phyloP scores from a whole-genome alignment of 495 filamentous ascomycete genomes.

The Aspergillus baeticus region DNA sequence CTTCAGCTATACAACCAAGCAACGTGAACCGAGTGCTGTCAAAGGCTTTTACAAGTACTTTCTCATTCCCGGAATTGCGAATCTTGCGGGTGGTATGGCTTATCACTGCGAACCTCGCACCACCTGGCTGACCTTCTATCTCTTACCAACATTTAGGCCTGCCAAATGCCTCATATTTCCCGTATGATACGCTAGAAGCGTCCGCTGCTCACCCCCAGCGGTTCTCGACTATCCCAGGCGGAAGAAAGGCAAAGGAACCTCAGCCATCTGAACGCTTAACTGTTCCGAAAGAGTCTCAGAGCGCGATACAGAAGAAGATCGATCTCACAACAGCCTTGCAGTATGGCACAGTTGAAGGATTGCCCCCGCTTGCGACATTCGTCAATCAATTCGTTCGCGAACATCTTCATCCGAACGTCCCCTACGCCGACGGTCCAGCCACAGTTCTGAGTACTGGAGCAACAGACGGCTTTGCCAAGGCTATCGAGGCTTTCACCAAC shows the following conservation, averaged over 20 bases:
- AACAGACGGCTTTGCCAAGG: constrained; percentile 83
- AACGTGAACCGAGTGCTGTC: constrained; percentile 60
- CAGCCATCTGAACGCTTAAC: constrained; percentile 50
- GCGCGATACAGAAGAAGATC: constrained; percentile 58
- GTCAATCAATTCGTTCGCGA: constrained; percentile 74
- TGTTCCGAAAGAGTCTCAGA: constrained; percentile 64
- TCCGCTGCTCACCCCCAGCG: constrained; percentile 68
- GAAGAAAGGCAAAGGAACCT: constrained; percentile 45
- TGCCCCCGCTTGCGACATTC: constrained; percentile 71
- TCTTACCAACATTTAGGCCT: constrained; percentile 55
- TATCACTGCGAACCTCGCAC: not conserved
- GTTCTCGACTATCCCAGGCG: constrained; percentile 61
- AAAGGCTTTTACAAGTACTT: constrained; percentile 88
- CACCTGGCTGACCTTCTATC: not conserved
- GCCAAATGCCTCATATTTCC: constrained; percentile 78
- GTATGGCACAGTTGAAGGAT: constrained; percentile 77
- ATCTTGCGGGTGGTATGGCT: constrained; percentile 80
- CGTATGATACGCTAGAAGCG: constrained; percentile 88
- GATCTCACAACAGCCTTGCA: constrained; percentile 82
- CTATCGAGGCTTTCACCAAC: constrained; percentile 68
- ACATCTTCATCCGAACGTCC: constrained; percentile 75
- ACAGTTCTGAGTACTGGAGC: constrained; percentile 73
- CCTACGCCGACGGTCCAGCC: constrained; percentile 74
- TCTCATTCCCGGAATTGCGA: constrained; percentile 72
- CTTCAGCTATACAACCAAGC: constrained; percentile 64